A percentile compares a stretch with the other conserved stretches of the same genome.
phyloP scores from a whole-genome alignment of 1,284 basidiomycete genomes.

The Austroboletus novae-zelandiae region DNA sequence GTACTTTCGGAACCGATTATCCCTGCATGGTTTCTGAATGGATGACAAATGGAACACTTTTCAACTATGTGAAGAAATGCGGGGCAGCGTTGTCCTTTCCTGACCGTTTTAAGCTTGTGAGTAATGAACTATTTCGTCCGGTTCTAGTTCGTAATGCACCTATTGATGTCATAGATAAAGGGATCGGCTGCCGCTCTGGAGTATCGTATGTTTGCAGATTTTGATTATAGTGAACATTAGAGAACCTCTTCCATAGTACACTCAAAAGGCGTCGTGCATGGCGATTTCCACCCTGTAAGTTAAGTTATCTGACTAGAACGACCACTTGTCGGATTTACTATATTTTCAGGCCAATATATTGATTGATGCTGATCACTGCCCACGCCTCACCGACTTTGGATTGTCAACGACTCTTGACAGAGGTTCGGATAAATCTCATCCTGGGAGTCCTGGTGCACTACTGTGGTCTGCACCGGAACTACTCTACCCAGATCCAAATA shows the following conservation, averaged over 20 bases:
- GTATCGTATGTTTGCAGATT: slow-evolving; percentile 5
- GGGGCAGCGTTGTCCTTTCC: not conserved
- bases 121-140: not conserved
- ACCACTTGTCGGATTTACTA: not conserved
- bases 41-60: slow-evolving; percentile 10
- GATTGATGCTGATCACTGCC: not conserved
- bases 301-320: not conserved
- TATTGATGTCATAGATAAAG: not conserved
- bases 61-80: not conserved
- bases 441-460: not conserved
- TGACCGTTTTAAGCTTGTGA: slow-evolving; percentile 6
- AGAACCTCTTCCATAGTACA: slow-evolving; percentile 2
- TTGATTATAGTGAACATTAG: not conserved
- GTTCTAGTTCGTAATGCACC: not conserved
- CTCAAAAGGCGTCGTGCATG: not conserved
- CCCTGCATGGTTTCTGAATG: slow-evolving; percentile 9
- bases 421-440: not conserved
- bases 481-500: not conserved
- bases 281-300: slow-evolving; percentile 3
- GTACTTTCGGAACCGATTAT: slow-evolving; percentile 3
- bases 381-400: not conserved
- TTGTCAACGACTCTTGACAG: not conserved
- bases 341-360: slow-evolving; percentile 5
- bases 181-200: slow-evolving; percentile 1
- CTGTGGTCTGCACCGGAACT: not conserved